Conservation (phyloP, 768 basidiomycete species). For the Tricholoma sp. region DNA sequence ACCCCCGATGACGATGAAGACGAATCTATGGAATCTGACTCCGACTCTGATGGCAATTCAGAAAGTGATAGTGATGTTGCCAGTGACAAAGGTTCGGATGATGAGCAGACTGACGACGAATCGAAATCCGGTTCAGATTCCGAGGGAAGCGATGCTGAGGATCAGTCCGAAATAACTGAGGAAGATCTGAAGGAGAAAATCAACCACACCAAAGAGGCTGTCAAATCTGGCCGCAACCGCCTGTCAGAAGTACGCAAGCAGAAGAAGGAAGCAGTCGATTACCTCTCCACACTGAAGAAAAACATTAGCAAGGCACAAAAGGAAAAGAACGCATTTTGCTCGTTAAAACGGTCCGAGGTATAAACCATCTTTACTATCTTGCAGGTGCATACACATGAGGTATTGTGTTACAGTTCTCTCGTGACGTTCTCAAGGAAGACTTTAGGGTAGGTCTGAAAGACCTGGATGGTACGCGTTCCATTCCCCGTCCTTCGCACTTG, state of each 20-base stretch:
- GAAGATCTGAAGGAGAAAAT: constrained; percentile 43
- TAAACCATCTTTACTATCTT: not conserved
- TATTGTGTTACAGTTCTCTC: constrained; percentile 38
- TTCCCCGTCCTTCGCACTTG: not conserved
- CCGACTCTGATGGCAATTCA: constrained; percentile 21
- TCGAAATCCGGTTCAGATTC: constrained; percentile 12
- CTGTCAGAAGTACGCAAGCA: constrained; percentile 31
- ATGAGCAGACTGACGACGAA: constrained; percentile 7
- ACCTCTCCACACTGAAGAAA: constrained; percentile 33
- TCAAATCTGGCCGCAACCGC: constrained; percentile 35
- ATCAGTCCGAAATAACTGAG: constrained; percentile 38
- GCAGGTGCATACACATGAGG: not conserved
- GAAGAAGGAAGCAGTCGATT: constrained; percentile 30
- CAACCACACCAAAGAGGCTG: constrained; percentile 30
- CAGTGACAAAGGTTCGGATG: constrained; percentile 11
- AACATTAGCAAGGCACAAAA: constrained; percentile 42
- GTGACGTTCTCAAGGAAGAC: constrained; percentile 52
- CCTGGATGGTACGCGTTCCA: constrained; percentile 40
- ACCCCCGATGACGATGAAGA: constrained; percentile 30
- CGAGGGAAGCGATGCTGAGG: constrained; percentile 18
- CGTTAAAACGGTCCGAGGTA: constrained; percentile 52
- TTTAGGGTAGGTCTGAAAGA: constrained; percentile 56
- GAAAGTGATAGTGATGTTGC: constrained; percentile 19
- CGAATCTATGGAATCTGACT: constrained; percentile 22
- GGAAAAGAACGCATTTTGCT: constrained; percentile 60